These are phyloP conservation scores for Pseudogymnoascus sp. DNA, from an alignment of 2,329 filamentous ascomycete species.

Conservation along the genomic window DNA sequence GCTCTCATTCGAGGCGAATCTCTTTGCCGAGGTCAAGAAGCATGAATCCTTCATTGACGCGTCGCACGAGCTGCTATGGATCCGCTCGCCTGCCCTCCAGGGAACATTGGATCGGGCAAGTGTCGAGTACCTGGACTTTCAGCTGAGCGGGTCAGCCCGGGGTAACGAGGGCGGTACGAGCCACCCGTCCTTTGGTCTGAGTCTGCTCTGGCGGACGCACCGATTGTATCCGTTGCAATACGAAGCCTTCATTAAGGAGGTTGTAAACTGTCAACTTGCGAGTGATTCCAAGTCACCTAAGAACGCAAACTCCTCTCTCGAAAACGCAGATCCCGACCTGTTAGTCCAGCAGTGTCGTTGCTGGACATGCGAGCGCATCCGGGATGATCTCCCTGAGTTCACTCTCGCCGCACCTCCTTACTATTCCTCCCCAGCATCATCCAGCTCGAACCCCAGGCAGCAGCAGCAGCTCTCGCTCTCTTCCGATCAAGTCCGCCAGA, in stretches of 20 bases:
- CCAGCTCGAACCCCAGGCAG: neutral
- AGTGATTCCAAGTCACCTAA: neutral
- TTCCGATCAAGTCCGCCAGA: constrained; percentile 10
- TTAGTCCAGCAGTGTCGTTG: constrained; percentile 8
- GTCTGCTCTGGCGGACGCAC: constrained; percentile 12
- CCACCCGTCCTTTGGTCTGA: constrained; percentile 9
- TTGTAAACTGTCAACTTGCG: neutral
- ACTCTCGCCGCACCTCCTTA: neutral
- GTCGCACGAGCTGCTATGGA: neutral
- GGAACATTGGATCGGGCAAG: neutral
- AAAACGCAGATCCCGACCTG: neutral
- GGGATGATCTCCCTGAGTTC: constrained; percentile 12
- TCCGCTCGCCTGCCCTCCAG: neutral
- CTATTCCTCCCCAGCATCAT: neutral
- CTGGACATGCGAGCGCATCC: constrained; percentile 15
- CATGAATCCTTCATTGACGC: neutral
- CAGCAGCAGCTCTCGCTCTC: neutral
- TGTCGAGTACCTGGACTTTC: neutral
- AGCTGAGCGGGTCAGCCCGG: neutral
- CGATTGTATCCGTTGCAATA: constrained; percentile 12
- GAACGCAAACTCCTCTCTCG: neutral
- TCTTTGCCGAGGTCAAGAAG: neutral
- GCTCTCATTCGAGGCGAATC: neutral
- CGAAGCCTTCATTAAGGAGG: constrained; percentile 9
- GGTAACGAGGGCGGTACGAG: neutral